Conservation (phyloP, 768 basidiomycete genomes). For the Porphyrellus cyaneotinctus region DNA sequence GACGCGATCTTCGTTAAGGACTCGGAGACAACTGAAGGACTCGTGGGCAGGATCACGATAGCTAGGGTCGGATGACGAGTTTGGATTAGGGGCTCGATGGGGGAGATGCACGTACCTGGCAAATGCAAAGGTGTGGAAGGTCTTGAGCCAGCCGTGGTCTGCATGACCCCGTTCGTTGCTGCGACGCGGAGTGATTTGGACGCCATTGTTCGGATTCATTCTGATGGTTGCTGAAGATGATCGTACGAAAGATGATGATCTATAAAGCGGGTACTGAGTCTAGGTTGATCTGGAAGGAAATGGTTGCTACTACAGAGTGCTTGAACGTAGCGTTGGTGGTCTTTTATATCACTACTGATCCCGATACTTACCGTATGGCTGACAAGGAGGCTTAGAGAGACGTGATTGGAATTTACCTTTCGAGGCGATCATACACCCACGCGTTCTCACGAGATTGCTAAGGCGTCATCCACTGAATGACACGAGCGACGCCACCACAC, state of each 20-base stretch:
- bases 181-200: slow-evolving; percentile 47
- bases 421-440: slow-evolving; percentile 19
- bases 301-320: too few species aligned
- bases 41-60: slow-evolving; percentile 60
- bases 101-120: slow-evolving; percentile 45
- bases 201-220: slow-evolving; percentile 15
- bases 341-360: too few species aligned
- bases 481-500: too few species aligned
- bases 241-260: background rate
- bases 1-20: slow-evolving; percentile 94
- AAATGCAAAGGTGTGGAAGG: slow-evolving; percentile 82
- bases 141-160: slow-evolving; percentile 84
- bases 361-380: too few species aligned
- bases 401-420: slow-evolving; percentile 24
- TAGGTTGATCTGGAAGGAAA: background rate
- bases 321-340: too few species aligned
- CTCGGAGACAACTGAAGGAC: slow-evolving; percentile 70
- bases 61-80: too few species aligned
- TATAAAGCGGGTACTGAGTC: background rate
- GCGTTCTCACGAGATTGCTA: slow-evolving; percentile 21
- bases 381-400: too few species aligned
- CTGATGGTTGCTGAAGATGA: background rate
- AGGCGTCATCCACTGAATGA: background rate
- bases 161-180: slow-evolving; percentile 67
- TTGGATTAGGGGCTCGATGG: too few species aligned